Percentiles rank a stretch among this genome's conserved stretches.
These are phyloP conservation scores for Psidium friedrichsthalianum DNA, from an alignment of 345 rosid genomes.

Conservation along the genomic window DNA sequence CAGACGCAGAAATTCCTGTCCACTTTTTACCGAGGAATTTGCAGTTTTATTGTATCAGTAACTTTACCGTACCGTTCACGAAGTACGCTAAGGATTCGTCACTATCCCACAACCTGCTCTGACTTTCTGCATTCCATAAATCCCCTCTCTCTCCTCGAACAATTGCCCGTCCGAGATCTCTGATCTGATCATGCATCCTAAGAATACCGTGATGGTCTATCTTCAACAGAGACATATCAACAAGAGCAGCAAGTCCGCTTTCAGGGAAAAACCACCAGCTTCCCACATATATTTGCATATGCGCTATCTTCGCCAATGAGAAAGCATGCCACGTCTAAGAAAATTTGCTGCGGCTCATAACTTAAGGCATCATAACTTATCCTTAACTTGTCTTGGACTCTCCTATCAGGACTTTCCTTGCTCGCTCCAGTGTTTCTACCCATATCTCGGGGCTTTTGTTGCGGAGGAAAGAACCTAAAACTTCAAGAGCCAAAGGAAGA, in stretches of 20 bases:
- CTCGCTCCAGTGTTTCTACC: neutral
- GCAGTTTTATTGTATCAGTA: neutral
- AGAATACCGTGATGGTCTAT: neutral
- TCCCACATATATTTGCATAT: neutral
- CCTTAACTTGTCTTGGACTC: neutral
- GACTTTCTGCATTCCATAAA: rapidly evolving
- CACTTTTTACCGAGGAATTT: neutral
- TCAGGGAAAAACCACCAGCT: neutral
- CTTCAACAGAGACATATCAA: neutral
- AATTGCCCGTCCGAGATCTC: neutral
- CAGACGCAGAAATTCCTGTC: neutral
- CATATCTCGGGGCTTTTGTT: neutral
- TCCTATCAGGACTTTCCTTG: neutral
- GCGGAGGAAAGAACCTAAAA: neutral
- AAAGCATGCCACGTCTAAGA: neutral
- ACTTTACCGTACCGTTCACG: neutral
- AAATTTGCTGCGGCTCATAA: neutral
- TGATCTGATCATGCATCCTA: neutral
- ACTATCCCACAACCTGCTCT: neutral
- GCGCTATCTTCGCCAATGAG: neutral
- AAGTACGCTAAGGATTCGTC: neutral
- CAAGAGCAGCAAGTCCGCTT: neutral
- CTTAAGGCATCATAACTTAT: neutral
- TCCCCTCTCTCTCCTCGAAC: neutral
- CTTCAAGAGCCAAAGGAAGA: slow-evolving; percentile 1